phyloP scores from a whole-genome alignment of 1,284 basidiomycete genomes.

The Boletus semigastroideus region DNA sequence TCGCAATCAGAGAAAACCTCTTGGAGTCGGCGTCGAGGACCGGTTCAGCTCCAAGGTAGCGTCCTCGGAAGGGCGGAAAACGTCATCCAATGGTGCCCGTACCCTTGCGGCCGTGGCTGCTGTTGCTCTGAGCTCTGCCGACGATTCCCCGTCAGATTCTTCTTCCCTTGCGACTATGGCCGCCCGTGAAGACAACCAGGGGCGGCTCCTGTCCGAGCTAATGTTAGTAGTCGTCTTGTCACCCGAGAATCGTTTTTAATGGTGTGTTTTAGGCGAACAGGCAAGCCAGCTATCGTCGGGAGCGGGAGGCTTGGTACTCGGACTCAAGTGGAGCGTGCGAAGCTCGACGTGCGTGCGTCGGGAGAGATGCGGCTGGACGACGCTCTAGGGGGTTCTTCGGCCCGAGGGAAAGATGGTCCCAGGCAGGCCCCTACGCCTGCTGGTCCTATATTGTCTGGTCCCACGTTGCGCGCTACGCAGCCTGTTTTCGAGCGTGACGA shows the following conservation, averaged over 20 bases:
- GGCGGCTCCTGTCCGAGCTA: background rate
- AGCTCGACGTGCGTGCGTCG: background rate
- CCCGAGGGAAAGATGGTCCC: background rate
- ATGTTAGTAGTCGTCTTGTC: conserved; percentile 10
- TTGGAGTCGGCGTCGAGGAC: background rate
- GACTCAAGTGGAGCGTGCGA: background rate
- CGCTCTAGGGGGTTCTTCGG: background rate
- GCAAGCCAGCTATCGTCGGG: background rate
- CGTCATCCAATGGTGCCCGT: background rate
- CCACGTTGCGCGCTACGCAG: background rate
- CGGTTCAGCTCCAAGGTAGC: background rate
- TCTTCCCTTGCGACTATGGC: background rate
- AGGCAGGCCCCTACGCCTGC: background rate
- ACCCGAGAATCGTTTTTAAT: background rate
- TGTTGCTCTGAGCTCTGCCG: background rate
- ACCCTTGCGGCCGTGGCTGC: background rate
- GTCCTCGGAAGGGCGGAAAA: background rate
- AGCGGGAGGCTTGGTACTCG: background rate
- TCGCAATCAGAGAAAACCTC: background rate
- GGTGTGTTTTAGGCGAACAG: conserved; percentile 1
- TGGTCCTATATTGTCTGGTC: background rate
- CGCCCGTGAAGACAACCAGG: background rate
- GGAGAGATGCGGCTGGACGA: background rate
- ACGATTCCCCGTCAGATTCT: background rate
- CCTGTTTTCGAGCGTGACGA: background rate